Evolutionary conservation across 805 yeast species (phyloP), one percentile per base, ranked within the genome.

Genomic region (Starmerella ratchasimensis): DNA sequence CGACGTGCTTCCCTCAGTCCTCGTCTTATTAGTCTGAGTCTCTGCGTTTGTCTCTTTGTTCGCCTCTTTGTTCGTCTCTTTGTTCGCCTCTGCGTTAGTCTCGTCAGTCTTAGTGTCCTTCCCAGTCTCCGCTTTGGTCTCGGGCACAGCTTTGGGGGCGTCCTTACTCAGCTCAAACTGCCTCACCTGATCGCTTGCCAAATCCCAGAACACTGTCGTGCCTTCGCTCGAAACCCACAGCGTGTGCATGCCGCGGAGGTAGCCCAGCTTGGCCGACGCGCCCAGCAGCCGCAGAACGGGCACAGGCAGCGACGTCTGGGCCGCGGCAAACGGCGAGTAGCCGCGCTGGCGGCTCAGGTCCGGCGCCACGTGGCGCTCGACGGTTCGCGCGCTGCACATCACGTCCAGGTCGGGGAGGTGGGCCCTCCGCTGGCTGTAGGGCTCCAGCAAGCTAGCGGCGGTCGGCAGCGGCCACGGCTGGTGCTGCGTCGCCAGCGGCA

Each of bases 161-260:
- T 24, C 27, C 11, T 9, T 5, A 11, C 21, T 26, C 14, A 21
- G 14, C 24, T 29, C 96, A 36, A 88, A 79, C 7, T 83, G 73
- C 49, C 76, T 75, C 52, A 74, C 80, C 42, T 79, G 88, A 21
- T 70, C 67, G 40, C 69, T 71, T 7, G 60, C 51, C 53, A 77
- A 74, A 56, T 84, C 78, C 97, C 97, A 90, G 18, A 93, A 65
- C 50, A 88, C 64, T 50, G 79, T 78, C 54, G 78, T 77, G 5
- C 10, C 16, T 52, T 83, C 96, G 23, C 76, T 72, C 3, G 79
- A 73, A 23, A 88, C 68, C 95, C 96, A 90, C 11, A 86, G 74
- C 42, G 93, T 72, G 44, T 73, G 71, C 22, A 90, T 68, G 41
- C 79, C 84, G 0, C 86, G 72, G 47, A 90, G 75, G 19, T 84